Evolutionary conservation across 208 protist species (phyloP).

Genomic region (Entamoeba invadens): DNA sequence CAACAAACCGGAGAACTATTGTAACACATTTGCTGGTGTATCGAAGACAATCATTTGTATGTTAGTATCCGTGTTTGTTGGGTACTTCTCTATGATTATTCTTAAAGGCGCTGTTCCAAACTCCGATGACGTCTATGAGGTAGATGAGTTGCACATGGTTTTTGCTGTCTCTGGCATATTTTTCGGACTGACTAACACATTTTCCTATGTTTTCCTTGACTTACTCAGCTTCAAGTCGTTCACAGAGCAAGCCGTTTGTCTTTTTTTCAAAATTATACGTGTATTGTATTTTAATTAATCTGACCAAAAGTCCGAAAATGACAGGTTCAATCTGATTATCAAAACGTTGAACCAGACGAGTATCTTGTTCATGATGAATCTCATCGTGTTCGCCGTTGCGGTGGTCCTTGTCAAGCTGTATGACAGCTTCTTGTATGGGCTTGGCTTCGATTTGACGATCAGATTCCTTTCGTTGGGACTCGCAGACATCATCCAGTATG

Average conservation of each 20-base stretch:
- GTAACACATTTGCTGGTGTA: too few species aligned
- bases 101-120: background rate
- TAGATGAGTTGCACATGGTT: background rate
- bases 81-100: background rate
- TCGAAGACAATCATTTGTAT: too few species aligned
- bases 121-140: background rate
- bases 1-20: too few species aligned
- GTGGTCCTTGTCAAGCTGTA: background rate
- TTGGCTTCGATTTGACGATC: background rate
- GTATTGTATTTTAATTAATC: too few species aligned
- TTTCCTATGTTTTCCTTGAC: background rate
- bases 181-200: background rate
- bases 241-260: background rate
- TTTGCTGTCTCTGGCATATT: background rate
- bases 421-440: background rate
- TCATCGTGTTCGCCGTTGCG: background rate
- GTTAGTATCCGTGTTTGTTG: background rate
- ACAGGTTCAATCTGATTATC: background rate
- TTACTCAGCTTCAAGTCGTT: background rate
- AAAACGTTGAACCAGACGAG: background rate
- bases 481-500: background rate
- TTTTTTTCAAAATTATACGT: too few species aligned
- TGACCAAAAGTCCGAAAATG: too few species aligned
- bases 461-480: background rate
- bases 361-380: background rate